A percentile compares a stretch with the other conserved stretches of the same genome.
Conservation (phyloP, 192 early-diverging fungal genomes). For the Gaertneriomyces semiglobifer region DNA sequence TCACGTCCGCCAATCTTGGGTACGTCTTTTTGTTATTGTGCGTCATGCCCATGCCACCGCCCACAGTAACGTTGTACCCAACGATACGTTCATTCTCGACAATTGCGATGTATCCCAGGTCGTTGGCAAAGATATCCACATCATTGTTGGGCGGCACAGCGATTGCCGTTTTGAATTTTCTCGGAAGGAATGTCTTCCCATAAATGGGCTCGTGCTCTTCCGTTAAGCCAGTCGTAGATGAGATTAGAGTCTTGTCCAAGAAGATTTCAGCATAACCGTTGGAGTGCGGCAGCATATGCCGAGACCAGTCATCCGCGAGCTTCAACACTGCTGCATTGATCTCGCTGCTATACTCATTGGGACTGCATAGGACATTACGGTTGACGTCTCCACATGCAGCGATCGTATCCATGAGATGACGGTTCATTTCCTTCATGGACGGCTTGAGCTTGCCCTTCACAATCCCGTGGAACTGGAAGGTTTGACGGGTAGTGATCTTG, state of each 20-base stretch:
- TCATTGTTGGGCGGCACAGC: constrained; percentile 96
- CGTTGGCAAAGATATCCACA: constrained; percentile 94
- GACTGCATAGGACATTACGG: constrained; percentile 92
- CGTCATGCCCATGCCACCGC: constrained; percentile 98
- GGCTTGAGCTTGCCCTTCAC: constrained; percentile 85
- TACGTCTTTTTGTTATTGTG: constrained; percentile 98
- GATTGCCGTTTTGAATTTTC: constrained; percentile 96
- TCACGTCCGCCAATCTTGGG: constrained; percentile 72
- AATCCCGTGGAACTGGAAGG: constrained; percentile 96
- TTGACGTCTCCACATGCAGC: constrained; percentile 98
- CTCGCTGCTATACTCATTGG: constrained; percentile 75
- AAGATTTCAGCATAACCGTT: constrained; percentile 97
- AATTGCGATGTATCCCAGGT: constrained; percentile 91
- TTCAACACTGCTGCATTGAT: constrained; percentile 75
- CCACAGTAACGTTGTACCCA: constrained; percentile 92
- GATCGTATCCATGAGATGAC: constrained; percentile 81
- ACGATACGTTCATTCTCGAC: constrained; percentile 71
- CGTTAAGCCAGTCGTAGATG: constrained; percentile 41
- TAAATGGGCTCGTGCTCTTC: constrained; percentile 92
- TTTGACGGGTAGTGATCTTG: constrained; percentile 95
- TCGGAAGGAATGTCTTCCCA: constrained; percentile 86
- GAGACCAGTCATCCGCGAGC: constrained; percentile 68
- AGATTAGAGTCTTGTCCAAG: constrained; percentile 86
- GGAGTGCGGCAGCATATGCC: constrained; percentile 80
- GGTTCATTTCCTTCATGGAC: constrained; percentile 90